These are phyloP conservation scores for Saturnispora bothae DNA, from an alignment of 805 yeast genomes.

Conservation along the genomic window DNA sequence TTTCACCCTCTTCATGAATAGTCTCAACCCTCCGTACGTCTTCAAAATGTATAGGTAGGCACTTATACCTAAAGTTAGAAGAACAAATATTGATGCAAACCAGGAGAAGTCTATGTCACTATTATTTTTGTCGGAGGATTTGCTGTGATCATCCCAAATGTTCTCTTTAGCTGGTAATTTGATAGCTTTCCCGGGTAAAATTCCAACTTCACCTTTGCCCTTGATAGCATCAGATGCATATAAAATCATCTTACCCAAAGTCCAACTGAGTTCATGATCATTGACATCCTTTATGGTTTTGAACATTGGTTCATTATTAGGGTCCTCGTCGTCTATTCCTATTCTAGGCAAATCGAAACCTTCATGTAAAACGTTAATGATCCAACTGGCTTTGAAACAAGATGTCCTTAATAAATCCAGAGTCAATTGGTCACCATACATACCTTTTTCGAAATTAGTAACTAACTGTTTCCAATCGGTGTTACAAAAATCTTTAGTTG, in stretches of 20 bases:
- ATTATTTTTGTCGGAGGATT: neutral
- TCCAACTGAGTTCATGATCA: slow-evolving; percentile 91
- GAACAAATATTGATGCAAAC: slow-evolving; percentile 5
- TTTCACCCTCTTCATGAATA: slow-evolving; percentile 6
- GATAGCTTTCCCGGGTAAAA: slow-evolving; percentile 16
- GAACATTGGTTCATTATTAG: slow-evolving; percentile 31
- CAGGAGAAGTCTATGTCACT: neutral
- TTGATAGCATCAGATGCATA: slow-evolving; percentile 68
- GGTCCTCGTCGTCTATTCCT: slow-evolving; percentile 34
- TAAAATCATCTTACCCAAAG: slow-evolving; percentile 75
- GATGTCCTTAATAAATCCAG: slow-evolving; percentile 55
- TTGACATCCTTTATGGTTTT: slow-evolving; percentile 72
- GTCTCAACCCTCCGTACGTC: slow-evolving; percentile 11
- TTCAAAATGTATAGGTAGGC: slow-evolving; percentile 5
- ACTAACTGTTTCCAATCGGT: slow-evolving; percentile 54
- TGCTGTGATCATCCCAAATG: neutral
- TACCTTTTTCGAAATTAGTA: slow-evolving; percentile 40
- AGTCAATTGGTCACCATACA: slow-evolving; percentile 45
- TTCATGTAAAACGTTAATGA: slow-evolving; percentile 76
- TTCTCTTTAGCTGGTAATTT: slow-evolving; percentile 13
- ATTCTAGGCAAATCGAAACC: slow-evolving; percentile 82
- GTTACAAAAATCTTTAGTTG: slow-evolving; percentile 65
- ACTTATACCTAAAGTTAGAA: neutral
- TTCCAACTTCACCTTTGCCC: slow-evolving; percentile 11
- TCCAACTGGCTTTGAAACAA: slow-evolving; percentile 95